These are phyloP conservation scores for Chrysoporthe deuterocubensis DNA, from an alignment of 2,329 filamentous ascomycete species.

Conservation along the genomic window DNA sequence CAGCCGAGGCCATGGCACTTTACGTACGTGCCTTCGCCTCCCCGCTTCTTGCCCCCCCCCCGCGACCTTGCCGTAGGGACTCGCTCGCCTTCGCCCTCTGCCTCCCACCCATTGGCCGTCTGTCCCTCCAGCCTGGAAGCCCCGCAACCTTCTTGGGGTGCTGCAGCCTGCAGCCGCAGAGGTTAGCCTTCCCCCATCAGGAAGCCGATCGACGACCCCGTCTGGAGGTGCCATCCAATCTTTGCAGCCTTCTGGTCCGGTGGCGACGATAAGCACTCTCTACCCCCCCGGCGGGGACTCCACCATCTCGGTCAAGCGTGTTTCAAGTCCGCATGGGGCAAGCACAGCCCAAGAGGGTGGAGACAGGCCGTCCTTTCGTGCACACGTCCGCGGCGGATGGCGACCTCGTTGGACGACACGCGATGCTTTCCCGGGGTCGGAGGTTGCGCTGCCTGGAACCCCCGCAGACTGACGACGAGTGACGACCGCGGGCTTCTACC, in stretches of 20 bases:
- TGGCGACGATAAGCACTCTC: slow-evolving; percentile 22
- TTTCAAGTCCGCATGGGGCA: slow-evolving; percentile 25
- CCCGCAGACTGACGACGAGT: background rate
- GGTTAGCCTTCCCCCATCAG: slow-evolving; percentile 12
- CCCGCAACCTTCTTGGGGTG: slow-evolving; percentile 2
- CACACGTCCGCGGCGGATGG: background rate
- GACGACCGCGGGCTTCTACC: background rate
- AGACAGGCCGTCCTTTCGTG: slow-evolving; percentile 9
- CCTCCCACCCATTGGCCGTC: background rate
- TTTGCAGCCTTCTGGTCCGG: slow-evolving; percentile 4
- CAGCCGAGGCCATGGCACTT: background rate
- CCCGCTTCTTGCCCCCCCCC: background rate
- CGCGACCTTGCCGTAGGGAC: background rate
- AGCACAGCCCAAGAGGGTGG: slow-evolving; percentile 19
- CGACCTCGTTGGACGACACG: slow-evolving; percentile 15
- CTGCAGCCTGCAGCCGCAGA: slow-evolving; percentile 16
- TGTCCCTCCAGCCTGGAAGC: slow-evolving; percentile 1
- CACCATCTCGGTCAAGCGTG: slow-evolving; percentile 26
- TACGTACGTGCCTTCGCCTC: background rate
- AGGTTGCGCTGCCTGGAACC: background rate
- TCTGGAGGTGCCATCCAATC: slow-evolving; percentile 13
- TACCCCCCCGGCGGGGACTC: slow-evolving; percentile 4
- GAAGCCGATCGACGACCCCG: slow-evolving; percentile 21
- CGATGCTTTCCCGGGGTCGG: slow-evolving; percentile 7
- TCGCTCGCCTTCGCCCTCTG: background rate